Evolutionary conservation across 768 basidiomycete species (phyloP).

Genomic region (Tylopilus rubrobrunneus): DNA sequence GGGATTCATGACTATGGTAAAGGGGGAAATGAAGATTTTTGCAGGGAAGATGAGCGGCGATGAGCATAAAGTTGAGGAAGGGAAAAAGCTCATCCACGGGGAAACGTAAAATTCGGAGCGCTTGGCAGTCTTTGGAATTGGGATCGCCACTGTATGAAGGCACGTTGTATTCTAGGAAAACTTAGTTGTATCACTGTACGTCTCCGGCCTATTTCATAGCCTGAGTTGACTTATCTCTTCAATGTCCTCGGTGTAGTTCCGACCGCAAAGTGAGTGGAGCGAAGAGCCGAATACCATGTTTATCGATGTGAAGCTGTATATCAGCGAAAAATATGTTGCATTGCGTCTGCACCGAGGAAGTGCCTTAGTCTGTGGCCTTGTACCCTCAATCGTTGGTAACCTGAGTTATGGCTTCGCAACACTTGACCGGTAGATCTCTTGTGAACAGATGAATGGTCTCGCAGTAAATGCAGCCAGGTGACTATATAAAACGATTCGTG

Average conservation of each 20-base stretch:
- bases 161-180: background rate
- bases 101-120: conserved; percentile 11
- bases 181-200: background rate
- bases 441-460: too few species aligned
- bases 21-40: conserved; percentile 33
- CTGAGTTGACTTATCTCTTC: background rate
- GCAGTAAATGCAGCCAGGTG: too few species aligned
- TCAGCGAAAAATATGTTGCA: too few species aligned
- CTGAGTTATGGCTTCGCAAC: too few species aligned
- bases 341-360: too few species aligned
- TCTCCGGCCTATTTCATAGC: background rate
- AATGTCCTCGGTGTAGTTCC: background rate
- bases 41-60: conserved; percentile 30
- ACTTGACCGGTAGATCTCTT: too few species aligned
- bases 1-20: conserved; percentile 28
- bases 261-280: too few species aligned
- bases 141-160: background rate
- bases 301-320: too few species aligned
- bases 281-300: too few species aligned
- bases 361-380: too few species aligned
- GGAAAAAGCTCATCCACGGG: conserved; percentile 26
- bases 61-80: conserved; percentile 26
- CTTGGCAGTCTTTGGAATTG: background rate
- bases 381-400: too few species aligned
- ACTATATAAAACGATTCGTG: too few species aligned